Evolutionary conservation across 441 rosid genomes (phyloP).

Genomic region (Pelargonium myrrhifolium): DNA sequence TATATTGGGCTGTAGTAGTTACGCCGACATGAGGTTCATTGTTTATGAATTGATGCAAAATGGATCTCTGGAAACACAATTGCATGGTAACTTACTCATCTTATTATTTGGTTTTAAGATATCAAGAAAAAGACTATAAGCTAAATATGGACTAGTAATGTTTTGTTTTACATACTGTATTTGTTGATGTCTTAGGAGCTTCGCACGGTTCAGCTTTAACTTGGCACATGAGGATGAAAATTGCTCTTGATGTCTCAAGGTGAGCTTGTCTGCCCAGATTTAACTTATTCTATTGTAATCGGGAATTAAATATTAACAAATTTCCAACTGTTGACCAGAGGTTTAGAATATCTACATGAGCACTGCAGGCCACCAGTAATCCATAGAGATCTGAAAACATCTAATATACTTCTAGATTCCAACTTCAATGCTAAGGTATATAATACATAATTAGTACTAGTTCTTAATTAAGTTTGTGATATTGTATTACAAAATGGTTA

Average conservation of each 20-base stretch:
- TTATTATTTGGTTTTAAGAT: background rate
- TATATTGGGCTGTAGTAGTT: conserved; percentile 62
- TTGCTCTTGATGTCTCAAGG: conserved; percentile 86
- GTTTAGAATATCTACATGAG: conserved; percentile 89
- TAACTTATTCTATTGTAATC: background rate
- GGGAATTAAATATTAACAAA: conserved; percentile 3
- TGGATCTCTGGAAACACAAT: conserved; percentile 69
- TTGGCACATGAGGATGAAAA: conserved; percentile 80
- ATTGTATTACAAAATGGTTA: conserved; percentile 16
- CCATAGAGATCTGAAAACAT: conserved; percentile 79
- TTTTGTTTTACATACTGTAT: background rate
- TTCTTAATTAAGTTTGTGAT: conserved; percentile 4
- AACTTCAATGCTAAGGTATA: conserved; percentile 80
- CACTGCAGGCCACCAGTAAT: conserved; percentile 72
- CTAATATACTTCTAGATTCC: conserved; percentile 75
- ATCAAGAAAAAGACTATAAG: background rate
- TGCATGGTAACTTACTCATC: conserved; percentile 49
- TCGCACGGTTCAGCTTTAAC: conserved; percentile 51
- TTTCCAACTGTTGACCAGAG: conserved; percentile 36
- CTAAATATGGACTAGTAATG: background rate
- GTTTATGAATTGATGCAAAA: conserved; percentile 89
- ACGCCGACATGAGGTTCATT: conserved; percentile 51
- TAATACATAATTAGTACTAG: background rate
- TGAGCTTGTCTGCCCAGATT: conserved; percentile 15
- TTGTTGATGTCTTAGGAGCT: conserved; percentile 41